A percentile compares a stretch with the other conserved stretches of the same genome.
These are phyloP conservation scores for Tylopilus sp. DNA, from an alignment of 768 basidiomycete species.

Conservation along the genomic window DNA sequence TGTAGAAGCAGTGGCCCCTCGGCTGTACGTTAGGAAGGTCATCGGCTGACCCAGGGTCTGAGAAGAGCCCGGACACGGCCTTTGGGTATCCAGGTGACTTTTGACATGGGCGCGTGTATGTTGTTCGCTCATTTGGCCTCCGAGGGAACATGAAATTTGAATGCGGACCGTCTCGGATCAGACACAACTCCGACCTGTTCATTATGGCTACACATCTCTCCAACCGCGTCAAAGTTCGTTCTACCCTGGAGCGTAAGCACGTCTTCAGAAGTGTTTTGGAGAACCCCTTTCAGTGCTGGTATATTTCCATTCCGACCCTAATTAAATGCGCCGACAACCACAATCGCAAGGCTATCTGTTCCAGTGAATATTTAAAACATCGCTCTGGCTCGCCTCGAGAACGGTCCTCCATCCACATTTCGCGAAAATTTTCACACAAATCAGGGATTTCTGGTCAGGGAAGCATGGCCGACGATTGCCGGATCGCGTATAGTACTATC, in stretches of 20 bases:
- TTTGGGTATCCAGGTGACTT: no score
- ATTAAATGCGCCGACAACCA: background rate
- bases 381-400: constrained; percentile 51
- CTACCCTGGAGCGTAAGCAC: constrained; percentile 49
- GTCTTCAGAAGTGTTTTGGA: constrained; percentile 70
- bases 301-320: constrained; percentile 11
- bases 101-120: no score
- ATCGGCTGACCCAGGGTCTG: no score
- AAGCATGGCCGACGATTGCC: constrained; percentile 32
- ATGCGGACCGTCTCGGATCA: background rate
- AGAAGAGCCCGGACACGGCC: no score
- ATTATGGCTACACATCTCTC: constrained; percentile 41
- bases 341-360: constrained; percentile 54
- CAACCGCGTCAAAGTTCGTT: constrained; percentile 55
- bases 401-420: constrained; percentile 37
- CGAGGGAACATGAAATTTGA: no score
- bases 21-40: no score
- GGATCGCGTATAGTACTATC: background rate
- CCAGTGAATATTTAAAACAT: constrained; percentile 61
- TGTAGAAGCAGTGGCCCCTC: constrained; percentile 14
- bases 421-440: constrained; percentile 14
- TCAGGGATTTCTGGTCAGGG: background rate
- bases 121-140: no score
- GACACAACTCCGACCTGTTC: background rate
- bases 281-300: constrained; percentile 74